These are phyloP conservation scores for Stephania japonica DNA, from an alignment of 164 flowering plant species.

Conservation along the genomic window DNA sequence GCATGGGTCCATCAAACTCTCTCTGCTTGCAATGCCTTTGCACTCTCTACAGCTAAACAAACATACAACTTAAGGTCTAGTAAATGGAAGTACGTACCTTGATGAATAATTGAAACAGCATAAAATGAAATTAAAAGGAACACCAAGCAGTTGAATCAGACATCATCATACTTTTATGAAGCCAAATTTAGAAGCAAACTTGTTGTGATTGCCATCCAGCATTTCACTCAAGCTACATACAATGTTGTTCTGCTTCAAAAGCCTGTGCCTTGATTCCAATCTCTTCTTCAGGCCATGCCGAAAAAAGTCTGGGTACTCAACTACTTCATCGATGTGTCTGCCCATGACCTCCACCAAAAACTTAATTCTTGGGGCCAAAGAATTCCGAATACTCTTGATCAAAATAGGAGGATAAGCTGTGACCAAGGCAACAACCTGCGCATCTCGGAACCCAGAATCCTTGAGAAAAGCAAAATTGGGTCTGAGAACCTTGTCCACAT, in stretches of 20 bases:
- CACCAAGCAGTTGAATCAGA: too few species aligned
- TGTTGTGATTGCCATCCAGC: constrained; percentile 74
- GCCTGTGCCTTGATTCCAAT: constrained; percentile 65
- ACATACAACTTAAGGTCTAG: too few species aligned
- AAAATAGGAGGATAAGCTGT: constrained; percentile 77
- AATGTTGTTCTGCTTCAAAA: constrained; percentile 46
- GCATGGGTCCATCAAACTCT: too few species aligned
- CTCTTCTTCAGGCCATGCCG: constrained; percentile 75
- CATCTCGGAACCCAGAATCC: constrained; percentile 48
- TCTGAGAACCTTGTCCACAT: constrained; percentile 62
- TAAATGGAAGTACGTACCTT: too few species aligned
- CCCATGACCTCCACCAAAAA: constrained; percentile 80
- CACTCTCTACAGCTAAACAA: too few species aligned
- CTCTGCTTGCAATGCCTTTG: too few species aligned
- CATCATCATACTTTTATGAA: constrained; percentile 17
- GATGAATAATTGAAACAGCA: too few species aligned
- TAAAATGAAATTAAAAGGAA: too few species aligned
- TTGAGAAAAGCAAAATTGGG: constrained; percentile 58
- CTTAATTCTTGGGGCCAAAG: constrained; percentile 75
- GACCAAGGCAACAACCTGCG: constrained; percentile 59
- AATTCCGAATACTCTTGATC: constrained; percentile 79
- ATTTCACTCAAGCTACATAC: constrained; percentile 79
- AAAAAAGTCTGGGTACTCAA: constrained; percentile 75
- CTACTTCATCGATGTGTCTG: constrained; percentile 60
- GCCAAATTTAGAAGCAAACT: constrained; percentile 57